Conservation (phyloP, 176 grass and related monocot genomes). For the Rhynchospora breviuscula region DNA sequence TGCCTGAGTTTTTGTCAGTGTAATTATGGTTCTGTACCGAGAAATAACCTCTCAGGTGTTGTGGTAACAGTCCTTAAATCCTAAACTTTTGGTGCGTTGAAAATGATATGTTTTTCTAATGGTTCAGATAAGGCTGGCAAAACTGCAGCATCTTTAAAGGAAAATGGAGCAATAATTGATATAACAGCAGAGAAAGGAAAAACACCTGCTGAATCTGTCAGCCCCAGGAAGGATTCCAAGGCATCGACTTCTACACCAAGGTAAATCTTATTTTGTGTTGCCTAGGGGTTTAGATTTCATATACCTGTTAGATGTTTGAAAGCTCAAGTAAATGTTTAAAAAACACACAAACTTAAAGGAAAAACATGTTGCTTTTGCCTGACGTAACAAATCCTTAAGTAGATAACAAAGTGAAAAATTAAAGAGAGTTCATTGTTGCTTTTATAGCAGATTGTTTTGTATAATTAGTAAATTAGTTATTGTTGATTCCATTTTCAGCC, state of each 20-base stretch:
- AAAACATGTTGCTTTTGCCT: not conserved
- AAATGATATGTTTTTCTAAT: constrained; percentile 2
- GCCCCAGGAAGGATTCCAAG: constrained; percentile 39
- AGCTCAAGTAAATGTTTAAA: not conserved
- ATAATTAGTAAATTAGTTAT: constrained; percentile 5
- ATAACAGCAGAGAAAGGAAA: constrained; percentile 39
- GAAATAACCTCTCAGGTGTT: not conserved
- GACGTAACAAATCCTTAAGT: not conserved
- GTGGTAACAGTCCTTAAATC: not conserved
- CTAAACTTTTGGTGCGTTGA: not conserved
- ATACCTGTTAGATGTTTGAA: not conserved
- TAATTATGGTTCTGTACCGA: not conserved
- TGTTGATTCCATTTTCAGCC: not conserved
- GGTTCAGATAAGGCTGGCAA: constrained; percentile 42
- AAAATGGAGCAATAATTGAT: constrained; percentile 47
- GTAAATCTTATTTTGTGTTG: constrained; percentile 27
- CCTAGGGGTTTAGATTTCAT: not conserved
- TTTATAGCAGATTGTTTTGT: not conserved
- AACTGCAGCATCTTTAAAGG: constrained; percentile 47
- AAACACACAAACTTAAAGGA: not conserved
- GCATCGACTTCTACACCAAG: constrained; percentile 37
- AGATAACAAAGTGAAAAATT: not conserved
- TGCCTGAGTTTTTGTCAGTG: too few species aligned
- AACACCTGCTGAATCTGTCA: constrained; percentile 28
- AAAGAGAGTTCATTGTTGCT: not conserved